These are phyloP conservation scores for Microsporum canis DNA, from an alignment of 2,329 filamentous ascomycete genomes.

Conservation along the genomic window DNA sequence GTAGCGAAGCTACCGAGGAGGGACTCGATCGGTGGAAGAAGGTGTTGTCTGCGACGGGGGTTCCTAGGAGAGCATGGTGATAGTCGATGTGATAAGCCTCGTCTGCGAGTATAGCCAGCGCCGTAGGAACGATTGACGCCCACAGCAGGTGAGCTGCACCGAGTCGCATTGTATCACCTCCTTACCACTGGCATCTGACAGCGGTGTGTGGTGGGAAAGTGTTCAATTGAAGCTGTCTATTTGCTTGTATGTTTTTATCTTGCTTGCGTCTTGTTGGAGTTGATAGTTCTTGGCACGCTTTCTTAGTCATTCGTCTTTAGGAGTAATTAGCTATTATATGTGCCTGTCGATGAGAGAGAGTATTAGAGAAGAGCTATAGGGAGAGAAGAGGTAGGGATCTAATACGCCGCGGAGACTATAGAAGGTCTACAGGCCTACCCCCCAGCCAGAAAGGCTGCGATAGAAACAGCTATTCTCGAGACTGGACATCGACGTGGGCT, in stretches of 20 bases:
- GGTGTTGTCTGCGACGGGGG: conserved; percentile 69
- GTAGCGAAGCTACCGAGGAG: conserved; percentile 71
- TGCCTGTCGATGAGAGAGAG: too few relatives aligned
- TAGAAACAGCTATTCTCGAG: too few relatives aligned
- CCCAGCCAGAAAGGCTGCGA: too few relatives aligned
- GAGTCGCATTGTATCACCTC: conserved; percentile 29
- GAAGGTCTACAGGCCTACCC: too few relatives aligned
- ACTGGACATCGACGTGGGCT: too few relatives aligned
- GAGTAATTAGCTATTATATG: too few relatives aligned
- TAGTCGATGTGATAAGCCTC: conserved; percentile 89
- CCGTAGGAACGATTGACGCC: conserved; percentile 39
- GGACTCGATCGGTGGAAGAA: conserved; percentile 86
- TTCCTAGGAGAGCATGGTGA: conserved; percentile 77
- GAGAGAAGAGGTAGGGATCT: too few relatives aligned
- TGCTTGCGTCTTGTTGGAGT: background rate
- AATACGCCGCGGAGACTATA: too few relatives aligned
- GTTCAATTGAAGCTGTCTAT: background rate
- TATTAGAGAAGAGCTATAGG: too few relatives aligned
- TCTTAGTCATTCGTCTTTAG: background rate
- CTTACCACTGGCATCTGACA: conserved; percentile 25
- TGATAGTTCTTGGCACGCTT: background rate
- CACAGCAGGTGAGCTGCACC: conserved; percentile 30
- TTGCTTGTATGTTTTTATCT: background rate
- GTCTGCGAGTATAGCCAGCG: conserved; percentile 68
- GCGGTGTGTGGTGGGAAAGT: background rate